phyloP scores from a whole-genome alignment of 2,329 filamentous ascomycete genomes.

The Aureobasidium pullulans region DNA sequence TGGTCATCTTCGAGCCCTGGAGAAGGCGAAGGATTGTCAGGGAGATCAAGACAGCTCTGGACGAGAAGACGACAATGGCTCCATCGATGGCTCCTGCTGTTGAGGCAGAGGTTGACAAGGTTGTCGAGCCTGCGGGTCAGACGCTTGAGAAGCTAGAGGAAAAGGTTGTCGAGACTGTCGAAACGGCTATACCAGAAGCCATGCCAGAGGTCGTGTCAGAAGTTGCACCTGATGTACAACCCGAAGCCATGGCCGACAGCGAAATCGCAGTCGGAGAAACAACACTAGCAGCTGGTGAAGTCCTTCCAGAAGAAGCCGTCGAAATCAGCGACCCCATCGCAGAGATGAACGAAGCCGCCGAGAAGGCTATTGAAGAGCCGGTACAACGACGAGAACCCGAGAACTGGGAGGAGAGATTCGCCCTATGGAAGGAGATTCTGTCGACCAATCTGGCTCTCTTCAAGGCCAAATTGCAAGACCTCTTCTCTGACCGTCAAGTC shows the following conservation, averaged over 20 bases:
- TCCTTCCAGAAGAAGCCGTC: slow-evolving; percentile 21
- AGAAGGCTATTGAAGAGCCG: neutral
- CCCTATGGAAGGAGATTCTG: neutral
- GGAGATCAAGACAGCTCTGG: slow-evolving; percentile 63
- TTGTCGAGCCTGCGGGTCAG: neutral
- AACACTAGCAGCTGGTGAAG: slow-evolving; percentile 18
- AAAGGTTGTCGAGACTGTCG: slow-evolving; percentile 18
- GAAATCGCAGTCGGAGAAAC: slow-evolving; percentile 13
- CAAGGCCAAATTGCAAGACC: slow-evolving; percentile 20
- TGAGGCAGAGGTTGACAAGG: neutral
- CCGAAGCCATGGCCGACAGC: neutral
- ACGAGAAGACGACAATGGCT: slow-evolving; percentile 54
- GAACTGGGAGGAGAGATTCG: slow-evolving; percentile 6
- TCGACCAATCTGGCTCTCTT: neutral
- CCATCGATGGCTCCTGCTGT: neutral
- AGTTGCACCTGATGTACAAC: neutral
- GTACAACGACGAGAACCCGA: neutral
- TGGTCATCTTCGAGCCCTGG: slow-evolving; percentile 92
- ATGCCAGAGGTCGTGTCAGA: slow-evolving; percentile 4
- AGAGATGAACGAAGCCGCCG: neutral
- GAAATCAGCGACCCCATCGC: slow-evolving; percentile 10
- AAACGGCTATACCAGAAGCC: slow-evolving; percentile 16
- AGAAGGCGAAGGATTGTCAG: slow-evolving; percentile 70
- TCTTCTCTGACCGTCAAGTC: slow-evolving; percentile 38
- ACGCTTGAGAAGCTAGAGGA: slow-evolving; percentile 21